Evolutionary conservation across 2,329 filamentous ascomycete genomes (phyloP).

Genomic region (Colletotrichum sp.): DNA sequence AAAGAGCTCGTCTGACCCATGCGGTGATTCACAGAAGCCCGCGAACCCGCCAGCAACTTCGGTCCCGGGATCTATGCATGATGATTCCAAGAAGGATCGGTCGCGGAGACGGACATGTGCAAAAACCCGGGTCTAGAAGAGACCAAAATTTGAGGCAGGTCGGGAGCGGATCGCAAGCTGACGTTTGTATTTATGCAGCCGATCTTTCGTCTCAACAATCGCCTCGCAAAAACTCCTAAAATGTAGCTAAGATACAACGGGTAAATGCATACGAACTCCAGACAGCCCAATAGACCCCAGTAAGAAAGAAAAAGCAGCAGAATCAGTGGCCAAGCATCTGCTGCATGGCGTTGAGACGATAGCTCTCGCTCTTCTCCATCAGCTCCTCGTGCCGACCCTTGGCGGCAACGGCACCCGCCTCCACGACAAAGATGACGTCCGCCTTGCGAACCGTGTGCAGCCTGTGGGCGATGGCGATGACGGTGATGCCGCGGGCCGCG

Average conservation of each 20-base stretch:
- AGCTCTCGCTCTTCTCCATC: conserved; percentile 56
- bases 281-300: background rate
- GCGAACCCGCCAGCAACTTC: background rate
- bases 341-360: conserved; percentile 56
- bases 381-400: conserved; percentile 59
- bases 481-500: conserved; percentile 43
- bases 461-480: conserved; percentile 50
- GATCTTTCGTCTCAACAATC: background rate
- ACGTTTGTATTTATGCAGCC: background rate
- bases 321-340: conserved; percentile 46
- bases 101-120: background rate
- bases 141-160: background rate
- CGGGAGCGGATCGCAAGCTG: background rate
- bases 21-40: background rate
- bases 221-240: background rate
- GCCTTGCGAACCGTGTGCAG: conserved; percentile 48
- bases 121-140: background rate
- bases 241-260: background rate
- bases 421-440: conserved; percentile 51
- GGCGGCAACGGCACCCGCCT: conserved; percentile 57
- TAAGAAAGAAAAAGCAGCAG: background rate
- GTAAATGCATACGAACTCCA: background rate
- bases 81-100: background rate
- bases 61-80: background rate
- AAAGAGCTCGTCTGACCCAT: conserved; percentile 1